A percentile compares a stretch with the other conserved stretches of the same genome.
Conservation (phyloP, 192 early-diverging fungal genomes). For the Entomortierella beljakovae region DNA sequence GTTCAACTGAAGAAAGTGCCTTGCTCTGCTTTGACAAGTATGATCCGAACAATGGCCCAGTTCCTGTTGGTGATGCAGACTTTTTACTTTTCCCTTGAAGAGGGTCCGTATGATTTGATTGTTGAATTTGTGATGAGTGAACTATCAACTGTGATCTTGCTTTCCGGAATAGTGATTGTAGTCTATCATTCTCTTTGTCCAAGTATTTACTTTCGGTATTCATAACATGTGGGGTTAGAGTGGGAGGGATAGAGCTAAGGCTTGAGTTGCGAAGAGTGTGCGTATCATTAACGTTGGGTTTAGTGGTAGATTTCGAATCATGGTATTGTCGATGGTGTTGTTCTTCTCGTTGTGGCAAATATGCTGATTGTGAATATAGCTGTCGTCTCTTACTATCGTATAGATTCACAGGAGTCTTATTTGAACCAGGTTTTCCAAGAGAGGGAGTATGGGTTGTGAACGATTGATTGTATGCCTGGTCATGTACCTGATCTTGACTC, state of each 20-base stretch:
- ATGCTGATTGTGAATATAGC: not conserved
- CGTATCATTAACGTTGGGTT: not conserved
- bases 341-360: not conserved
- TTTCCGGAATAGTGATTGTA: conserved; percentile 6
- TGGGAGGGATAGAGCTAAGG: not conserved
- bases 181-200: not conserved
- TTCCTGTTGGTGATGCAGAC: not conserved
- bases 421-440: conserved; percentile 11
- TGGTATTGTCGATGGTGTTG: not conserved
- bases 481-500: not conserved
- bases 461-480: not conserved
- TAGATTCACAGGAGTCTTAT: not conserved
- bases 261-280: not conserved
- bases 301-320: not conserved
- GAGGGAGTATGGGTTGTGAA: not conserved
- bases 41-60: not conserved
- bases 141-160: conserved; percentile 8
- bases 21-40: no score
- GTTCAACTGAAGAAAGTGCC: not conserved
- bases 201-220: not conserved
- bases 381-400: not conserved
- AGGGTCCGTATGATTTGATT: not conserved
- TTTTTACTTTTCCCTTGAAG: not conserved
- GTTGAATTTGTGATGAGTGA: not conserved
- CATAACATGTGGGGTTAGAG: not conserved